Conservation (phyloP, 2,329 filamentous ascomycete species). For the Botryotinia convoluta region DNA sequence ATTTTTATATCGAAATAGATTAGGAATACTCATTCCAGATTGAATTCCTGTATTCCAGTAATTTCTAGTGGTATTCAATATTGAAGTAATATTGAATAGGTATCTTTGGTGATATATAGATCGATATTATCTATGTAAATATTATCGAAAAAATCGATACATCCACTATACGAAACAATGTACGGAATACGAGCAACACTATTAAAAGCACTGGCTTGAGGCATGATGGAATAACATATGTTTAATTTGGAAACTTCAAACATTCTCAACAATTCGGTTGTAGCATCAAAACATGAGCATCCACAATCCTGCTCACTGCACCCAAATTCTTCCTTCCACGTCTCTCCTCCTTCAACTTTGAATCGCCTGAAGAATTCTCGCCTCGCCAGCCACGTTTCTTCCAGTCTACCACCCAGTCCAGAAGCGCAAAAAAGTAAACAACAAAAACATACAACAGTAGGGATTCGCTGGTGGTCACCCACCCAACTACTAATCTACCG, state of each 20-base stretch:
- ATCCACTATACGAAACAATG: too few species aligned
- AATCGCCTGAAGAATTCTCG: background rate
- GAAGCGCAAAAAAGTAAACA: accelerated
- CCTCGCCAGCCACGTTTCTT: background rate
- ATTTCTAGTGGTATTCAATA: too few species aligned
- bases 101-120: too few species aligned
- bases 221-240: background rate
- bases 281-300: background rate
- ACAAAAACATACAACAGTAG: background rate
- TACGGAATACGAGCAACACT: too few species aligned
- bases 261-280: background rate
- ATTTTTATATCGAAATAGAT: too few species aligned
- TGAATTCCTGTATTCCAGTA: too few species aligned
- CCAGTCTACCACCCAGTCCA: background rate
- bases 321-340: background rate
- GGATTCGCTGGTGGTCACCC: background rate
- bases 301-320: background rate
- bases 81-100: too few species aligned
- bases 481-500: background rate
- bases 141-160: too few species aligned
- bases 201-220: too few species aligned
- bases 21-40: too few species aligned
- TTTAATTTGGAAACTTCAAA: background rate
- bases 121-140: too few species aligned
- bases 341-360: background rate